Conservation (phyloP, 2,329 filamentous ascomycete species). For the Alternaria gaisen region DNA sequence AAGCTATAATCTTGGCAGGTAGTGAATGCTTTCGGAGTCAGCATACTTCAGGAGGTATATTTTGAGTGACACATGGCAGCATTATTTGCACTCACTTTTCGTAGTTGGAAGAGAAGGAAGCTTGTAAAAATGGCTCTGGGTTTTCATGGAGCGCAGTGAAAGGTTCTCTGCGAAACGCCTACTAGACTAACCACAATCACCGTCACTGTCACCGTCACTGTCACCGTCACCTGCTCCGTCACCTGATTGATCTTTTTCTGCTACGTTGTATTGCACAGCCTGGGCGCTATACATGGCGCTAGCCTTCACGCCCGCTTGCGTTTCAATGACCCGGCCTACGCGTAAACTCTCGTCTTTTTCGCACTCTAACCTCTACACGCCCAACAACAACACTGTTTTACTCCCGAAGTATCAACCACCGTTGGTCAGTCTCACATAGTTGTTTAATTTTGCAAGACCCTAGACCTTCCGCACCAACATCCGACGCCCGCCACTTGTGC, state of each 20-base stretch:
- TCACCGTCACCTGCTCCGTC: neutral
- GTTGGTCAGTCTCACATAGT: neutral
- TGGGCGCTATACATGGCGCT: neutral
- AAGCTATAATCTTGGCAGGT: neutral
- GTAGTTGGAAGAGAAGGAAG: neutral
- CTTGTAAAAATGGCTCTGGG: neutral
- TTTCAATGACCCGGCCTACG: neutral
- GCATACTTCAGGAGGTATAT: neutral
- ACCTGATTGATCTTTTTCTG: neutral
- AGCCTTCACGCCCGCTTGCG: neutral
- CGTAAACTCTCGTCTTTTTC: neutral
- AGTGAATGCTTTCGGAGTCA: neutral
- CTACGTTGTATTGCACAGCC: neutral
- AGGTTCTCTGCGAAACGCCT: neutral
- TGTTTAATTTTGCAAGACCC: neutral
- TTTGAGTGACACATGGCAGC: neutral
- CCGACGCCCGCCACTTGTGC: neutral
- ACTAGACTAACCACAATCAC: neutral
- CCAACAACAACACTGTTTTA: neutral
- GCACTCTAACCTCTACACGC: neutral
- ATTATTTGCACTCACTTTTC: neutral
- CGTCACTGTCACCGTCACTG: neutral
- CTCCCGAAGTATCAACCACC: neutral
- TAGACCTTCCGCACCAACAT: neutral
- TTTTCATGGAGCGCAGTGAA: neutral